Base-by-base conservation (phyloP, 2,329 filamentous ascomycete species). In the Neurospora sp. region DNA sequence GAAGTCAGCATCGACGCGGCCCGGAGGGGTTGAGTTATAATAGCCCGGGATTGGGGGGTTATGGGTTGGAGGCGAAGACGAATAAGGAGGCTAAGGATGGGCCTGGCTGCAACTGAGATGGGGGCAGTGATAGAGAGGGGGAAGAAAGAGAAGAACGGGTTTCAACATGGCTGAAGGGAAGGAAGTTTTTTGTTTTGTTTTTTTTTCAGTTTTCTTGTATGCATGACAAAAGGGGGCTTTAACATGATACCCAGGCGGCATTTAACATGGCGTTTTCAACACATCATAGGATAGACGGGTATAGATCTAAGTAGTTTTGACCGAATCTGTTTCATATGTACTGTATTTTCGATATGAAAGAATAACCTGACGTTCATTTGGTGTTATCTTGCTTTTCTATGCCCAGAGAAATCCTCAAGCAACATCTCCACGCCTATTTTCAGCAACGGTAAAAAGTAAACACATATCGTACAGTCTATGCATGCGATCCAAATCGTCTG, bases 11-110 rank as follows among this genome's bases (percentile, higher is more conserved):
- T 52, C 82, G 82, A 70, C 80, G 84, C 70, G 85, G 81, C 0
- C 83, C 85, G 3, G 88, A 93, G 80, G 90, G 90, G 3, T 86
- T 87, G 83, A 88, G 88, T 8, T 93, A 89, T 71, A 81, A 80
- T 1, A 81, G 82, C 15, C 83, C 82, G 70, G 82, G 81, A 38
- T 81, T 87, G 72, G 87, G 82, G 62, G 86, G 87, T 1, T 89
- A 89, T 71, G 82, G 86, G 11, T 82, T 86, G n/a, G 86, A 89
- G 81, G 81, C 80, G 67, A 83, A 79, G 74, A 76, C 70, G 1
- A 68, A 67, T 2, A 68, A 58, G 68, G 70, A 73, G 70, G 36
- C 69, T 39, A 66, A 28, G 10, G 28, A 68, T 58, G 46, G 69
- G 66, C 67, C 67, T 42, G 11, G 10, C 46, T 39, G 68, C 36